phyloP scores from a whole-genome alignment of 306 rosid genomes.

The Vigna reflexopilosa region DNA sequence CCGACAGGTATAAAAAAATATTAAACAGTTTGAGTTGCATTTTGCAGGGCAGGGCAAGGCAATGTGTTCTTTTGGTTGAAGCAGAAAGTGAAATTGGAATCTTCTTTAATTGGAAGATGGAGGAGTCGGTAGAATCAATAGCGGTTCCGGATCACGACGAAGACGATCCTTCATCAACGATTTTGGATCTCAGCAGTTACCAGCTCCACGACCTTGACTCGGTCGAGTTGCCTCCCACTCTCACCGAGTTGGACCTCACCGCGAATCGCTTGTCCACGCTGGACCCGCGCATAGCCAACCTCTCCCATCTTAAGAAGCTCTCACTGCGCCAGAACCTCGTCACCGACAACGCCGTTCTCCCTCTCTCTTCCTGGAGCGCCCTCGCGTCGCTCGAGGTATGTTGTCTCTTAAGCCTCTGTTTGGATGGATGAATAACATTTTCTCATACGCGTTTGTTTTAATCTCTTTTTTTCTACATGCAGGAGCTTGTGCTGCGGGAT shows the following conservation, averaged over 20 bases:
- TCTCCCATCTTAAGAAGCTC: conserved; percentile 75
- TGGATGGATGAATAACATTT: neutral
- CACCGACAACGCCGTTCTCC: conserved; percentile 64
- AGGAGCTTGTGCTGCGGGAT: conserved; percentile 89
- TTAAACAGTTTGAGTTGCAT: too few relatives aligned
- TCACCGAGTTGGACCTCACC: conserved; percentile 91
- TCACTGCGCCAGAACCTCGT: conserved; percentile 90
- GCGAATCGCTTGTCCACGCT: conserved; percentile 77
- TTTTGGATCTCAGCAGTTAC: conserved; percentile 81
- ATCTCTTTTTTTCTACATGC: neutral
- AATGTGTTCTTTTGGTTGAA: neutral
- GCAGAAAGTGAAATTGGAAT: neutral
- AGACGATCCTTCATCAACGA: conserved; percentile 61
- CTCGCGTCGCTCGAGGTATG: conserved; percentile 72
- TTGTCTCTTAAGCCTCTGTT: neutral
- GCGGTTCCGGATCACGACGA: conserved; percentile 41
- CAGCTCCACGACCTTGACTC: conserved; percentile 88
- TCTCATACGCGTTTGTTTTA: neutral
- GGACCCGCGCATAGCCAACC: conserved; percentile 80
- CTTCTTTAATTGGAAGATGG: conserved; percentile 31
- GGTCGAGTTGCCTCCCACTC: conserved; percentile 67
- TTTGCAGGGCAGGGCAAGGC: neutral
- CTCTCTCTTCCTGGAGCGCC: conserved; percentile 71
- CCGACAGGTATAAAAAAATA: neutral
- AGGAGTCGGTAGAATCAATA: conserved; percentile 41